Conservation (phyloP, 1,284 basidiomycete species). For the Ceratobasidium sp. region DNA sequence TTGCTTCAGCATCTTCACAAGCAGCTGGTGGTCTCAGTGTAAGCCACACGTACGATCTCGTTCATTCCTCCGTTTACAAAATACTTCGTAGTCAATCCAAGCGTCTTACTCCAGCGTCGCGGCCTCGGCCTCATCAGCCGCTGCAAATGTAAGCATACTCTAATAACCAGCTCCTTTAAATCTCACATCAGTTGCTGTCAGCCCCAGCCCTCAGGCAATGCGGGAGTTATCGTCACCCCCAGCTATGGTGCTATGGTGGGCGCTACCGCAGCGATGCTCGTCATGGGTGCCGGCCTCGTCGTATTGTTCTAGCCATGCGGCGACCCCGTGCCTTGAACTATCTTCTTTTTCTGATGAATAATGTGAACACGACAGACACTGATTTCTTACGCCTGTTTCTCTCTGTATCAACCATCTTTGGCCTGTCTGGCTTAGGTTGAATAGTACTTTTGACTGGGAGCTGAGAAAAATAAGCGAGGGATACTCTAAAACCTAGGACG, state of each 20-base stretch:
- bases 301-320: conserved; percentile 25
- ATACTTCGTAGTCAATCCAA: conserved; percentile 17
- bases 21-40: conserved; percentile 15
- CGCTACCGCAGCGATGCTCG: conserved; percentile 22
- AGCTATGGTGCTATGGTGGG: conserved; percentile 27
- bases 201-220: conserved; percentile 26
- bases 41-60: background rate
- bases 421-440: background rate
- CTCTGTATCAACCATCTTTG: background rate
- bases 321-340: background rate
- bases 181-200: background rate
- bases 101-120: conserved; percentile 14
- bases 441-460: conserved; percentile 4
- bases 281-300: conserved; percentile 40
- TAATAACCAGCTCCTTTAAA: background rate
- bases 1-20: conserved; percentile 23
- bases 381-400: background rate
- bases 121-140: conserved; percentile 26
- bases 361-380: conserved; percentile 5
- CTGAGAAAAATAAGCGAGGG: background rate
- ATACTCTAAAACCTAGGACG: no score
- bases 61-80: background rate
- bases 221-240: conserved; percentile 17
- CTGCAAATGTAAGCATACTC: conserved; percentile 26
- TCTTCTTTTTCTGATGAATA: background rate